Evolutionary conservation across 1,284 basidiomycete genomes (phyloP).

Genomic region (Sanguinoderma infundibulare): DNA sequence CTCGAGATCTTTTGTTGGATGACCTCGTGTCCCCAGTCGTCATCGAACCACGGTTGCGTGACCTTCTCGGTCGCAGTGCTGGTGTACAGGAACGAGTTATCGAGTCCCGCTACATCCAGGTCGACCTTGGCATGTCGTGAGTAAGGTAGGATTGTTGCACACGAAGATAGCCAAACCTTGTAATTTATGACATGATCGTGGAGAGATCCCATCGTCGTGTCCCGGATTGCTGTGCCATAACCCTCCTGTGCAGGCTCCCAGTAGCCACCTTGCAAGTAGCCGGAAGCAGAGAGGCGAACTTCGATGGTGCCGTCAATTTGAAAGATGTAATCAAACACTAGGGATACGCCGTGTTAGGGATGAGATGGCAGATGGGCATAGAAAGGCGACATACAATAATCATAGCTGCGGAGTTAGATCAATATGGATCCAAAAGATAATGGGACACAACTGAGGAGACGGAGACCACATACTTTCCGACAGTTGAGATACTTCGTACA

Average conservation of each 20-base stretch:
- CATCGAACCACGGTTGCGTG: conserved; percentile 59
- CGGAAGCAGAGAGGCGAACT: conserved; percentile 66
- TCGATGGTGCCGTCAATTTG: conserved; percentile 70
- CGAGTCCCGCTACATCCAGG: conserved; percentile 59
- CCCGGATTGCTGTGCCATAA: conserved; percentile 61
- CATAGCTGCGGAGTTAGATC: conserved; percentile 49
- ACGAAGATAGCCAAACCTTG: conserved; percentile 39
- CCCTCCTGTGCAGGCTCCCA: conserved; percentile 53
- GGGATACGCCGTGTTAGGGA: neutral
- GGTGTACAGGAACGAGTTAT: conserved; percentile 62
- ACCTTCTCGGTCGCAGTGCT: conserved; percentile 53
- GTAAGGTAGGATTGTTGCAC: neutral
- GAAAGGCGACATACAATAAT: conserved; percentile 49
- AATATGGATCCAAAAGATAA: conserved; percentile 5
- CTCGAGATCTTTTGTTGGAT: conserved; percentile 58
- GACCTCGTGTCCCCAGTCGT: conserved; percentile 61
- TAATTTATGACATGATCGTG: conserved; percentile 75
- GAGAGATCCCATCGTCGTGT: conserved; percentile 66
- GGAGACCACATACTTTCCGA: conserved; percentile 58
- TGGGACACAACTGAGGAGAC: neutral
- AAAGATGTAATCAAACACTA: conserved; percentile 71
- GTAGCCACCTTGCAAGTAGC: conserved; percentile 67
- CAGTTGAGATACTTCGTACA: conserved; percentile 59
- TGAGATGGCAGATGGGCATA: neutral
- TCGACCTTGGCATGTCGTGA: conserved; percentile 42